Conservation (phyloP, 768 basidiomycete species). For the Gloeopeniophorella convolvens region DNA sequence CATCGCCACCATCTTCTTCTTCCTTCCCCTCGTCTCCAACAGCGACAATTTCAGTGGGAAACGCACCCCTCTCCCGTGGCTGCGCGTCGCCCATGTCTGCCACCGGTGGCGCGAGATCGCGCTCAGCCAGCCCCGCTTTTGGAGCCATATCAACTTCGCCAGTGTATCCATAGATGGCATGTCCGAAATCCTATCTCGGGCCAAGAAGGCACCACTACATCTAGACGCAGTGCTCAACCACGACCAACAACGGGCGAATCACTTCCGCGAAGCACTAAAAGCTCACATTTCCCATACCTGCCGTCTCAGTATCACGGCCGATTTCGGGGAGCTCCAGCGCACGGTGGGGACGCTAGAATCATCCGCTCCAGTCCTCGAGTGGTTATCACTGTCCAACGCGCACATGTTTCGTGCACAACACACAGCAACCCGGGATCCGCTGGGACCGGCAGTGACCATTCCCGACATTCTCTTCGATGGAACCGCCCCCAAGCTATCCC, state of each 20-base stretch:
- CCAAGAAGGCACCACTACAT: slow-evolving; percentile 1
- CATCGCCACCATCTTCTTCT: slow-evolving; percentile 1
- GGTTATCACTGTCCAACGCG: neutral
- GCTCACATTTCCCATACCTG: slow-evolving; percentile 2
- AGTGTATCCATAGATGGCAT: neutral
- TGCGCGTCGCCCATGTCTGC: slow-evolving; percentile 11
- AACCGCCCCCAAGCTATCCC: neutral
- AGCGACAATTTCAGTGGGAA: neutral
- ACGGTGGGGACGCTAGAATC: neutral
- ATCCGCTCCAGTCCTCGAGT: neutral
- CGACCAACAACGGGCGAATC: neutral
- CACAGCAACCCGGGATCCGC: neutral
- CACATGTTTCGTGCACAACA: neutral
- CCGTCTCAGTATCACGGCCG: neutral
- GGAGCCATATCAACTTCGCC: slow-evolving; percentile 6
- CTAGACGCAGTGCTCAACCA: neutral
- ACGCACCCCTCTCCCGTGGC: neutral
- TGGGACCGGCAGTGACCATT: neutral
- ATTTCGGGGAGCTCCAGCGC: neutral
- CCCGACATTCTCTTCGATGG: neutral
- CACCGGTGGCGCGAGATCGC: slow-evolving; percentile 16
- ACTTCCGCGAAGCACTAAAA: neutral
- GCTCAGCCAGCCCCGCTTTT: slow-evolving; percentile 6
- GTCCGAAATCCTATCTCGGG: slow-evolving; percentile 3
- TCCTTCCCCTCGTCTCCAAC: neutral